phyloP scores from a whole-genome alignment of 257 asterid species.

The Solanum clarkiae region DNA sequence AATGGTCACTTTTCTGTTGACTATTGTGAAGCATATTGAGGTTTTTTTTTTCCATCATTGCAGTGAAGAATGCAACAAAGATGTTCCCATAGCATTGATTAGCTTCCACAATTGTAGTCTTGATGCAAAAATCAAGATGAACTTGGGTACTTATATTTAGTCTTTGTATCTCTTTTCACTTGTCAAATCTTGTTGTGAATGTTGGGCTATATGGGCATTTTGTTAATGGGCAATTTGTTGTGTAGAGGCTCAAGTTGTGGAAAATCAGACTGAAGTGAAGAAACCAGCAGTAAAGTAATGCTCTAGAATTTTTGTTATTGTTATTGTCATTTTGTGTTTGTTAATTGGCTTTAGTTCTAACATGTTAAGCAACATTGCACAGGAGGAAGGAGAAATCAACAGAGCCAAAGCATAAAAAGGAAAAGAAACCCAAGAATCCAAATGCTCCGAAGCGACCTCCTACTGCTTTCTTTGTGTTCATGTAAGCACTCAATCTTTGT shows the following conservation, averaged over 20 bases:
- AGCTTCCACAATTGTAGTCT: slow-evolving; percentile 68
- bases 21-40: neutral
- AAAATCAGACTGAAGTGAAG: slow-evolving; percentile 37
- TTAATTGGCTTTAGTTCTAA: neutral
- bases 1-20: neutral
- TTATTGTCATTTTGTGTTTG: neutral
- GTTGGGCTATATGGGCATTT: neutral
- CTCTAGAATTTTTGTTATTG: neutral
- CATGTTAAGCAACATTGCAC: neutral
- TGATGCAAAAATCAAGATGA: slow-evolving; percentile 73
- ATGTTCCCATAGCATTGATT: slow-evolving; percentile 74
- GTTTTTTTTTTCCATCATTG: neutral
- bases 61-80: slow-evolving; percentile 65
- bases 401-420: slow-evolving; percentile 33
- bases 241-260: slow-evolving; percentile 54
- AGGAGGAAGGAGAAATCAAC: slow-evolving; percentile 38
- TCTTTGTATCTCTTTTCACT: neutral
- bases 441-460: slow-evolving; percentile 60
- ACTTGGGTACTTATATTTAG: slow-evolving; percentile 31
- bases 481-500: slow-evolving; percentile 19
- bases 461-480: slow-evolving; percentile 76
- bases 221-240: neutral
- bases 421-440: slow-evolving; percentile 36
- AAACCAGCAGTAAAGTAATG: slow-evolving; percentile 41
- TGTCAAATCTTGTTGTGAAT: neutral